Percentiles rank a stretch among this genome's conserved stretches.
Conservation (phyloP, 257 asterid genomes). For the Solanum gandarillasii region DNA sequence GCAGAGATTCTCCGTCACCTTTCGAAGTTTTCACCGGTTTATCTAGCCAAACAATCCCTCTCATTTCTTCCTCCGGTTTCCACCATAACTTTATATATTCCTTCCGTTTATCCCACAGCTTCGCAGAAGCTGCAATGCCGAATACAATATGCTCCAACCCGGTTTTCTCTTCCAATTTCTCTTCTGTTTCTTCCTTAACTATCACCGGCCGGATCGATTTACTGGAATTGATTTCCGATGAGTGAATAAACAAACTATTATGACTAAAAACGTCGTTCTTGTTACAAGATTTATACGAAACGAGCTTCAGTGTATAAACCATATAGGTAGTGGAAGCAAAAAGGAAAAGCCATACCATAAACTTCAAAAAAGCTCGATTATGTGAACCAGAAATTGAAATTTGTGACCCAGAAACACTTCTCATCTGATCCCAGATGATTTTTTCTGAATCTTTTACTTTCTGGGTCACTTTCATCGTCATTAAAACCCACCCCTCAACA, state of each 20-base stretch:
- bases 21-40: slow-evolving; percentile 16
- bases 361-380: slow-evolving; percentile 21
- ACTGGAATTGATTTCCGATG: not conserved
- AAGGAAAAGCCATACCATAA: slow-evolving; percentile 29
- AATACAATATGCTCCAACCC: slow-evolving; percentile 54
- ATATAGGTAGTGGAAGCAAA: slow-evolving; percentile 44
- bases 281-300: slow-evolving; percentile 35
- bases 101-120: slow-evolving; percentile 58
- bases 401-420: slow-evolving; percentile 13
- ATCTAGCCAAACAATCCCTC: slow-evolving; percentile 75
- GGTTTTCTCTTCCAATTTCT: slow-evolving; percentile 18
- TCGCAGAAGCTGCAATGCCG: slow-evolving; percentile 83
- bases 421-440: slow-evolving; percentile 20
- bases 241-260: not conserved
- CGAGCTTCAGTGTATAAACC: slow-evolving; percentile 40
- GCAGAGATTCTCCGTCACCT: slow-evolving; percentile 27
- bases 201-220: not conserved
- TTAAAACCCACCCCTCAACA: not conserved
- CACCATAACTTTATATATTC: slow-evolving; percentile 78
- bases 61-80: slow-evolving; percentile 43
- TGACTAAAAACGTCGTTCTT: slow-evolving; percentile 11
- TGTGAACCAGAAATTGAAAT: slow-evolving; percentile 1
- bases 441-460: slow-evolving; percentile 21
- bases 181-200: not conserved
- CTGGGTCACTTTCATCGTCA: slow-evolving; percentile 21